Conservation (phyloP, 1,284 basidiomycete genomes). For the Cutaneotrichosporon daszewskae region DNA sequence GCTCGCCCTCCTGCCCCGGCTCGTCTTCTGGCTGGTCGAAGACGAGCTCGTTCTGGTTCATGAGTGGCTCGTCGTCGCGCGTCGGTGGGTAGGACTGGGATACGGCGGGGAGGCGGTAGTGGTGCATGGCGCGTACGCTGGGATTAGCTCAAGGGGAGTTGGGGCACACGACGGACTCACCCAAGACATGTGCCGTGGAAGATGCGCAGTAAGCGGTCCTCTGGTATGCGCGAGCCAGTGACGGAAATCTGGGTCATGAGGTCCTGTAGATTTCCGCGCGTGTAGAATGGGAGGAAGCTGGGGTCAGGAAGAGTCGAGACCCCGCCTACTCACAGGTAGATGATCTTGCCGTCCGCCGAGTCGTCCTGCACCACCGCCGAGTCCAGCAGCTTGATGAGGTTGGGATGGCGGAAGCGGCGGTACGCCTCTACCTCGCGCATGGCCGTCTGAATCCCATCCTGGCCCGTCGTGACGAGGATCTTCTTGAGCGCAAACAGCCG, state of each 20-base stretch:
- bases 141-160: conserved; percentile 5
- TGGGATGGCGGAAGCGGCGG: conserved; percentile 72
- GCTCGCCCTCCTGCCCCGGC: conserved; percentile 40
- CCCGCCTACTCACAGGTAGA: conserved; percentile 60
- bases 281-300: conserved; percentile 38
- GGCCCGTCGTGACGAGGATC: conserved; percentile 76
- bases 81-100: conserved; percentile 26
- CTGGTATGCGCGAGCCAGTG: conserved; percentile 75
- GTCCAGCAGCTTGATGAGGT: conserved; percentile 54
- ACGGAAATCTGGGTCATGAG: conserved; percentile 82
- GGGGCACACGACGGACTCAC: conserved; percentile 32
- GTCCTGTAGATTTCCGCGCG: conserved; percentile 86
- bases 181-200: conserved; percentile 94
- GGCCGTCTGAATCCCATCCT: conserved; percentile 51
- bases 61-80: conserved; percentile 32
- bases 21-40: conserved; percentile 74
- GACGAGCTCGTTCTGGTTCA: conserved; percentile 28
- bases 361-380: conserved; percentile 91
- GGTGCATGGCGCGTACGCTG: conserved; percentile 83
- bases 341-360: conserved; percentile 73
- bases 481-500: conserved; percentile 92
- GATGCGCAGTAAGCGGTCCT: conserved; percentile 77
- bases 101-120: conserved; percentile 54
- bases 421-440: conserved; percentile 90
- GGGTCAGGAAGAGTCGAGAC: neutral